Evolutionary conservation across 2,329 filamentous ascomycete species (phyloP).

Genomic region (Neonectria sp.): DNA sequence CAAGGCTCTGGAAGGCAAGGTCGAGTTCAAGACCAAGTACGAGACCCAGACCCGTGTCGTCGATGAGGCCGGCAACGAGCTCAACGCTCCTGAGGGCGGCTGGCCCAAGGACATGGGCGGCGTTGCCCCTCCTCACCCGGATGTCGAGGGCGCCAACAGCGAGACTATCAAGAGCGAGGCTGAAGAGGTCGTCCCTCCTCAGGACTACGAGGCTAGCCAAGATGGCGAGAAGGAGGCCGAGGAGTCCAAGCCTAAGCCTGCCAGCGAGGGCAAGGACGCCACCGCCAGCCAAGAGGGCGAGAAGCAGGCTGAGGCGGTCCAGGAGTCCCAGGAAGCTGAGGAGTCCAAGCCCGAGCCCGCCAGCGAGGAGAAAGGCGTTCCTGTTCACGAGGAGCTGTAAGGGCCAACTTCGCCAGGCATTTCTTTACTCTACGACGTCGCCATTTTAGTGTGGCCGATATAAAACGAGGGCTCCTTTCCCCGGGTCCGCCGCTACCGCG

Average conservation of each 20-base stretch:
- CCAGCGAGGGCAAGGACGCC: conserved; percentile 74
- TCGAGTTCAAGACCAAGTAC: conserved; percentile 95
- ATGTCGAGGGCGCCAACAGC: conserved; percentile 73
- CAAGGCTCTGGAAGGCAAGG: conserved; percentile 87
- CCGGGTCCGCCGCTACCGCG: conserved; percentile 8
- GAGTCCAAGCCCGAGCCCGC: conserved; percentile 72
- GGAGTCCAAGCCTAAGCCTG: conserved; percentile 71
- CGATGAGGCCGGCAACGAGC: conserved; percentile 84
- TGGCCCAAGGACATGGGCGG: conserved; percentile 55
- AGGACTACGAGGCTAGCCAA: conserved; percentile 63
- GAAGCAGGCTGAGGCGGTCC: conserved; percentile 54
- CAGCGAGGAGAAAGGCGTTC: conserved; percentile 73
- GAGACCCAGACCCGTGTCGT: conserved; percentile 93
- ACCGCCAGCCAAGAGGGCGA: conserved; percentile 51
- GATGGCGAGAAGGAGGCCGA: conserved; percentile 73
- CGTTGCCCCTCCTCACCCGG: conserved; percentile 72
- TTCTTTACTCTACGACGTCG: background rate
- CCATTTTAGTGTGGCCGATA: conserved; percentile 16
- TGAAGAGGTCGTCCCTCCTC: conserved; percentile 57
- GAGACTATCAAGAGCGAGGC: conserved; percentile 65
- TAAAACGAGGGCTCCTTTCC: background rate
- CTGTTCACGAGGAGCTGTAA: conserved; percentile 28
- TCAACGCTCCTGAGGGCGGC: conserved; percentile 64
- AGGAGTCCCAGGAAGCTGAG: conserved; percentile 61
- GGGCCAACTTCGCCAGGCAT: background rate